A percentile compares a stretch with the other conserved stretches of the same genome.
phyloP scores from a whole-genome alignment of 2,329 filamentous ascomycete genomes.

The Emmonsiellopsis sp. region DNA sequence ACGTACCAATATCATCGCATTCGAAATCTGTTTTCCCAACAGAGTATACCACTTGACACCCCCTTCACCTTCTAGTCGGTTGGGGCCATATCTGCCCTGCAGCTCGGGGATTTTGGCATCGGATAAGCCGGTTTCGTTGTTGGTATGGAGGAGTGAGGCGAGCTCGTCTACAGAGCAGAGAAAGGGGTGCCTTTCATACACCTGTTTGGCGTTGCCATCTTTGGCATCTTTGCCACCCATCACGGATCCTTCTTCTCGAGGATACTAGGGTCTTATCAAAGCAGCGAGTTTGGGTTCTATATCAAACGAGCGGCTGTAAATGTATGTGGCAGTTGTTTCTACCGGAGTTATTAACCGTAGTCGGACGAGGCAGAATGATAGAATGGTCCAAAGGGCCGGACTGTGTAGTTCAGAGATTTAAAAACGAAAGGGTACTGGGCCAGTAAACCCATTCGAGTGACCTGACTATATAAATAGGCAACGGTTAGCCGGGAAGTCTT shows the following conservation, averaged over 20 bases:
- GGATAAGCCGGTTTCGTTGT: slow-evolving; percentile 40
- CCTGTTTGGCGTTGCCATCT: slow-evolving; percentile 13
- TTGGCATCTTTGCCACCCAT: slow-evolving; percentile 9
- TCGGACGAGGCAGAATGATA: slow-evolving; percentile 1
- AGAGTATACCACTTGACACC: slow-evolving; percentile 41
- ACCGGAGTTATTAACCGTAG: background rate
- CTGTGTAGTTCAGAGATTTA: background rate
- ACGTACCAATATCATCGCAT: slow-evolving; percentile 46
- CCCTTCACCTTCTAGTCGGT: slow-evolving; percentile 39
- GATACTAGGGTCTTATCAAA: background rate
- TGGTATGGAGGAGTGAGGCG: slow-evolving; percentile 35
- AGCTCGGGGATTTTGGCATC: slow-evolving; percentile 34
- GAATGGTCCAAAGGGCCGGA: slow-evolving; percentile 1
- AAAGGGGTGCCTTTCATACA: slow-evolving; percentile 25
- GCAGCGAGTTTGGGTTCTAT: background rate
- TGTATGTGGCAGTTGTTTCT: background rate
- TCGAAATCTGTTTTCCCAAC: slow-evolving; percentile 43
- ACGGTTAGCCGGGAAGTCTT: background rate
- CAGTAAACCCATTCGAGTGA: slow-evolving; percentile 2
- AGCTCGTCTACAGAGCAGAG: slow-evolving; percentile 27
- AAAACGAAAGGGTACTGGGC: background rate
- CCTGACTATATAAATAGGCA: background rate
- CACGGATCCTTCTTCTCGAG: background rate
- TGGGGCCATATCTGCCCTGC: slow-evolving; percentile 40
- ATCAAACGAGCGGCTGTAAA: background rate